Base-by-base conservation (phyloP, 1,139 yeast genomes). In the Sugiyamaella grinbergsii region DNA sequence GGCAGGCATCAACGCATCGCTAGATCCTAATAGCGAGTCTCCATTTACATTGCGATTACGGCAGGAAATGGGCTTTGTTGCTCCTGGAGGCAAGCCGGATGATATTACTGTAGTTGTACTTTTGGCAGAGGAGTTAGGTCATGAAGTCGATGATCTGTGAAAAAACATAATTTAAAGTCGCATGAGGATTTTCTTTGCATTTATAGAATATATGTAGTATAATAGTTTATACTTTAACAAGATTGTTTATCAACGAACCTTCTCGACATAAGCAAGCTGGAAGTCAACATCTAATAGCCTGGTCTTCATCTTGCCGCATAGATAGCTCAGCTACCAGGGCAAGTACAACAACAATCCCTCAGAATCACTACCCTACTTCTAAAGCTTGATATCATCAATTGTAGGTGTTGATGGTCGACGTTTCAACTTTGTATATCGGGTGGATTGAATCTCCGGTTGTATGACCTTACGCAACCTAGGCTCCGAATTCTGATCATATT, bases 81-180 rank as follows among this genome's bases (percentile, higher is more conserved):
- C 87, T 62, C 74, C 81, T 55, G 98, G 98, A 36, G 98, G 98
- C 23, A 93, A 93, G 69, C 95, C 90, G 49, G 98, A 93, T 70
- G 98, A 93, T 67, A 85, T 91, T 32, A 89, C 98, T 0, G 81
- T 86, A 13, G 83, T 91, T 1, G 76, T 87, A 62, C 80, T 90
- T 51, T 58, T 67, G 22, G 76, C 36, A 16, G 41, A 43, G 26
- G 47, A 43, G 13, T 13, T 43, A 26, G 39, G 38, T 23, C 45
- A 41, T 20, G 38, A 41, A 13, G 38, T 24, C 8, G 44, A 40
- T 10, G 44, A 20, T 28, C 11, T 19, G 24, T 5, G 26, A 23
- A 23, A 11, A 11, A 20, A 28, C 26, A 26, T 29, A 23, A 39
- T 24, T n/a, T n/a, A n/a, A n/a, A n/a, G n/a, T n/a, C n/a, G n/a